Evolutionary conservation across 345 rosid species (phyloP), one percentile per base, ranked within the genome.

Genomic region (Firmiana major): DNA sequence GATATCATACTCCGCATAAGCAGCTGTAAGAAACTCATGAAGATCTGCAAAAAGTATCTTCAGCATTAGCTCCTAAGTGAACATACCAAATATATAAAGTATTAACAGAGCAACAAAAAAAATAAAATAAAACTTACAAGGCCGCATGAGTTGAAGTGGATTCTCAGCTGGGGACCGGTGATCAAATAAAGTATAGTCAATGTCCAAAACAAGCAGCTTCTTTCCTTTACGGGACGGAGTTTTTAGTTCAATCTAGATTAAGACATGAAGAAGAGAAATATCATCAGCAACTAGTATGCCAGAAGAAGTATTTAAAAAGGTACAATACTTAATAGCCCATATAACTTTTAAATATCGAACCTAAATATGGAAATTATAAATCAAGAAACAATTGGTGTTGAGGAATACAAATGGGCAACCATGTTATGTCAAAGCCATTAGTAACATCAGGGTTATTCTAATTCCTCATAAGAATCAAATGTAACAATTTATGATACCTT

Each of bases 11-110:
- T 90, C 97, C 16, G 93, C 89, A 82, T 96, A 92, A 8, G 87
- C 93, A 66, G 98, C 94, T 43, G 98, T 87, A 77, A 96, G 94
- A 90, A 96, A 96, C 86, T 96, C 98, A 74, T 93, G 98, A 80
- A 96, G 93, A 91, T 89, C 99, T 96, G 88, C 88, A 83, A 15
- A 79, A 57, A 31, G 75, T 28, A 79, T 71, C 1, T 46, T 11
- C 38, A 76, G 40, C 69, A 55, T 59, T 78, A 73, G 51, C 10
- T 34, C 46, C 80, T 26, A 79, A 72, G 8, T 6, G 42, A 68
- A 72, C n/a, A 40, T 17, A 46, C 17, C 45, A 77, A 63, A 24
- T 38, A 11, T 40, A 24, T 9, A 15, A 60, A 48, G 45, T 51
- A 13, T 42, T 51, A 49, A 48, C 55, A 16, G 2, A 42, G 75